phyloP scores from a whole-genome alignment of 176 grass and related monocot species.

The Guadua angustifolia region DNA sequence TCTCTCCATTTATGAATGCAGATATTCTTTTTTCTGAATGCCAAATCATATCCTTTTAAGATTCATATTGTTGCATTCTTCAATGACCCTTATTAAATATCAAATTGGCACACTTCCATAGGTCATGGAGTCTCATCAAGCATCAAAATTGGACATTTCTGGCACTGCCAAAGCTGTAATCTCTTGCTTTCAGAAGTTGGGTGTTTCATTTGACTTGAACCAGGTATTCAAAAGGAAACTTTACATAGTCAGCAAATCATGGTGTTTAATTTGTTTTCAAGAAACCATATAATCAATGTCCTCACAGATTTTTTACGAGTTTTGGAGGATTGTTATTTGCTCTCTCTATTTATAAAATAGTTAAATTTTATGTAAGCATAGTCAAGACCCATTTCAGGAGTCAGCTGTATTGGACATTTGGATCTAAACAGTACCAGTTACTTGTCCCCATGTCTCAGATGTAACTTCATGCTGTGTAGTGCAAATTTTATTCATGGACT shows the following conservation, averaged over 20 bases:
- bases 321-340: constrained; percentile 8
- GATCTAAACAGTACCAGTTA: background rate
- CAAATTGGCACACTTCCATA: constrained; percentile 43
- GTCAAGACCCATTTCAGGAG: background rate
- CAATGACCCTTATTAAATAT: constrained; percentile 13
- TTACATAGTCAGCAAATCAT: background rate
- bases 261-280: background rate
- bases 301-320: background rate
- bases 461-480: background rate
- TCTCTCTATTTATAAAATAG: background rate
- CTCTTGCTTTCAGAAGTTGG: constrained; percentile 87
- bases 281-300: background rate
- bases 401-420: constrained; percentile 3
- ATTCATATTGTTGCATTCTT: background rate
- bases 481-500: constrained; percentile 12
- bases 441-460: constrained; percentile 17
- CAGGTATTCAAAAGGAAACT: constrained; percentile 54
- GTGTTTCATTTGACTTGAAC: constrained; percentile 66
- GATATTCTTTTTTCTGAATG: constrained; percentile 32
- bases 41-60: background rate
- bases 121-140: constrained; percentile 98
- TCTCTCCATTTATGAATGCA: constrained; percentile 13
- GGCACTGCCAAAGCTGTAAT: constrained; percentile 91
- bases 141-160: constrained; percentile 82
- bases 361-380: background rate